phyloP scores from a whole-genome alignment of 1,284 basidiomycete species.

The Ceratobasidium sp. region DNA sequence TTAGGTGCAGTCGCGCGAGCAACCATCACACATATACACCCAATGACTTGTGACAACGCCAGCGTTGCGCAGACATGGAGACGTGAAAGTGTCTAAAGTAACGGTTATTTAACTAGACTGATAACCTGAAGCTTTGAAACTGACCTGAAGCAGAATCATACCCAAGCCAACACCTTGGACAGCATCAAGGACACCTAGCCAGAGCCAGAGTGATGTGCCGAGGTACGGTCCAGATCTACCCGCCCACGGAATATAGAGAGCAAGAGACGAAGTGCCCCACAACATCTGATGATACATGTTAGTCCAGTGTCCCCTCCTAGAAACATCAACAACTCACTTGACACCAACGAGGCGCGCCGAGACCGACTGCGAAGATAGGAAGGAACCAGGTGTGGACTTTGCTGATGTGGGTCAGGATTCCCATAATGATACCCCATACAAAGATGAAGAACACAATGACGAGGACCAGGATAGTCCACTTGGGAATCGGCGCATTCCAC shows the following conservation, averaged over 20 bases:
- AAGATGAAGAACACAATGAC: conserved; percentile 84
- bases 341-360: conserved; percentile 92
- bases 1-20: conserved; percentile 87
- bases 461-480: conserved; percentile 82
- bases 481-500: conserved; percentile 83
- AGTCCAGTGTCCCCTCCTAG: background rate
- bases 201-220: conserved; percentile 86
- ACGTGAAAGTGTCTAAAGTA: conserved; percentile 76
- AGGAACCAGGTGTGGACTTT: conserved; percentile 94
- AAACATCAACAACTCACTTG: conserved; percentile 59
- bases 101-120: background rate
- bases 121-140: conserved; percentile 38
- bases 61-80: conserved; percentile 92
- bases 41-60: conserved; percentile 84
- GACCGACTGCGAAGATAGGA: conserved; percentile 90
- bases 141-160: conserved; percentile 88
- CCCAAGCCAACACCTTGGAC: conserved; percentile 92
- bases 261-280: conserved; percentile 87
- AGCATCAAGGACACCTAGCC: conserved; percentile 91
- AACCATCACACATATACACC: conserved; percentile 82
- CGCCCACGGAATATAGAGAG: conserved; percentile 90
- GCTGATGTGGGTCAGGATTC: conserved; percentile 81
- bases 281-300: conserved; percentile 62
- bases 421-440: conserved; percentile 79
- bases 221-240: conserved; percentile 84